Evolutionary conservation across 352 stramenopile genomes (phyloP).

Genomic region (Phytophthora fragariaefolia): DNA sequence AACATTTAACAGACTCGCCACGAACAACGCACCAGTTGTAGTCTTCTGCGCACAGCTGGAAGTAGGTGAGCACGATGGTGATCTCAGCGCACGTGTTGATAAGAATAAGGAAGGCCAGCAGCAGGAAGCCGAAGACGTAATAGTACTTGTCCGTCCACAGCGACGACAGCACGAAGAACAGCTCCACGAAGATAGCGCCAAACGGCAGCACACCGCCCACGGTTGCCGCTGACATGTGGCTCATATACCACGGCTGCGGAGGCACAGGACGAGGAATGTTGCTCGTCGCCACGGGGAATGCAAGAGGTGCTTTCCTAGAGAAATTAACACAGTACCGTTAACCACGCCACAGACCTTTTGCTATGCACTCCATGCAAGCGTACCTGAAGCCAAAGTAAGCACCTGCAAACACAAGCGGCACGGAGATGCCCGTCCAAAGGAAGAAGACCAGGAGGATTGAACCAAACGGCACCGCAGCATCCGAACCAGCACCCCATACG

Average conservation of each 20-base stretch:
- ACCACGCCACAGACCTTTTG: background rate
- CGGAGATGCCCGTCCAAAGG: slow-evolving; percentile 99
- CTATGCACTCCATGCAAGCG: slow-evolving; percentile 29
- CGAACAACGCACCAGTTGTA: slow-evolving; percentile 97
- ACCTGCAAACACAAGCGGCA: slow-evolving; percentile 98
- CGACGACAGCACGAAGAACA: slow-evolving; percentile 99
- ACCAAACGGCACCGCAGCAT: slow-evolving; percentile 95
- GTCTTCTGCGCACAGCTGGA: slow-evolving; percentile 99
- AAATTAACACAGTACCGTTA: slow-evolving; percentile 3
- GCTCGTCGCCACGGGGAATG: slow-evolving; percentile 97
- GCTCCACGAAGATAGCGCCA: slow-evolving; percentile 99
- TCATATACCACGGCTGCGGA: slow-evolving; percentile 99
- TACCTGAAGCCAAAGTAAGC: slow-evolving; percentile 98
- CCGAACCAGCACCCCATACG: slow-evolving; percentile 93
- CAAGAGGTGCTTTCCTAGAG: slow-evolving; percentile 81
- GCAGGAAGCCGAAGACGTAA: slow-evolving; percentile 99
- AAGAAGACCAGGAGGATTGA: slow-evolving; percentile 98
- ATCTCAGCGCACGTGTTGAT: slow-evolving; percentile 99
- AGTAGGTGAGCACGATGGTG: slow-evolving; percentile 99
- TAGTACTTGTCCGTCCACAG: slow-evolving; percentile 99
- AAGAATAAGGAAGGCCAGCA: slow-evolving; percentile 98
- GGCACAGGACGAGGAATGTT: slow-evolving; percentile 99
- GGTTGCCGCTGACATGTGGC: slow-evolving; percentile 90
- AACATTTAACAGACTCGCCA: no score
- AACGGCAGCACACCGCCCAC: slow-evolving; percentile 99